Evolutionary conservation across 148 eudicot genomes (phyloP), one percentile per base, ranked within the genome.

Genomic region (Fagopyrum tataricum): DNA sequence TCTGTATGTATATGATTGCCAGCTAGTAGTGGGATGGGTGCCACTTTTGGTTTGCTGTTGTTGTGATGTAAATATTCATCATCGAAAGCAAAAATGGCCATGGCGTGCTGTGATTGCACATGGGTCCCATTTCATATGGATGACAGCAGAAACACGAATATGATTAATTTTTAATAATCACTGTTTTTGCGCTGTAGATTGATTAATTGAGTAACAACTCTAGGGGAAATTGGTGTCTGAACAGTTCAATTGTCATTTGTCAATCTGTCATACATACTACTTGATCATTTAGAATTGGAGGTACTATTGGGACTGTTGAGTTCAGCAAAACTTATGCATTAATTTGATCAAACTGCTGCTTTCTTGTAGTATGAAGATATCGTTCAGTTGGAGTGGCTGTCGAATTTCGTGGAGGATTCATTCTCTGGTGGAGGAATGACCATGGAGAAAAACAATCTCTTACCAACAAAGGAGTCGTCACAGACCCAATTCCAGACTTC

Each of bases 321-420:
- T 11, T 18, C 0, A 17, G 18, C 58, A 18, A n/a, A 52, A 52
- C 2, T 31, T 52, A 52, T 52, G 58, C 23, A 52, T 1, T 52
- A n/a, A 2, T 17, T 52, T 52, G 21, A 52, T 52, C 18, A n/a
- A 52, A 15, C 6, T 52, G 56, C 17, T n/a, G 21, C 0, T 52
- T 52, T 4, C 20, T 80, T 70, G 11, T 91, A 95, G 98, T 86
- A 91, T 67, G 98, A 91, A 73, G 98, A 95, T 76, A 91, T 91
- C 18, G 84, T 84, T 24, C 93, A 95, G 64, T 90, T 95, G 0
- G 97, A 95, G 75, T 95, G 98, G 98, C 85, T 95, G 20, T 91
- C 98, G 3, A 87, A 81, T 15, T 95, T 95, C 51, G 87, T 91
- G 56, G 98, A 95, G 73, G 97, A 91, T 72, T 95, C 98, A 39